Base-by-base conservation (phyloP, 2,329 filamentous ascomycete species). In the Domatiomyces globalis region DNA sequence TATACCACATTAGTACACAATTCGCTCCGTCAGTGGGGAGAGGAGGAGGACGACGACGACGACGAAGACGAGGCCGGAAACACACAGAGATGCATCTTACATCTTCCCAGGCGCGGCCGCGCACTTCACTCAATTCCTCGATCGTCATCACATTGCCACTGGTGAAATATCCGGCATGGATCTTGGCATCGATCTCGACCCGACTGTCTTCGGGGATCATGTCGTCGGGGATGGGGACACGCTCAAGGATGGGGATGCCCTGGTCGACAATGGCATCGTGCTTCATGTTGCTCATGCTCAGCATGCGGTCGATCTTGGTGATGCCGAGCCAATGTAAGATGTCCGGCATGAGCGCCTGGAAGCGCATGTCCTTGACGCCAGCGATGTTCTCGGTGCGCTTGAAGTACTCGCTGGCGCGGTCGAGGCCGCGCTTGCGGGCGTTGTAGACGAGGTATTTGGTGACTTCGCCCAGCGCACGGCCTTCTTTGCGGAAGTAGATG, bases 181-280 rank as follows among this genome's bases (percentile, higher is more conserved):
- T 95, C 74, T 96, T 96, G 53, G 92, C 92, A 68, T 96, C 92
- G 63, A 96, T 98, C 69, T 98, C 92, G n/a, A 96, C 92, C 59
- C 90, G 77, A 49, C 88, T 94, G 69, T 96, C 92, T 56, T 83
- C 86, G 10, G 92, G 92, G 61, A 96, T 95, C 78, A 92, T 81
- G 29, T 92, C 85, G 58, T 94, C 87, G 3, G 90, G 92, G 57
- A 96, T 87, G 54, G 94, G 88, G 46, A 96, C 82, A 54, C 89
- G 79, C 71, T 95, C 88, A 62, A 84, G 77, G 61, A 95, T 95
- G 27, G 87, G 86, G 60, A 74, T 74, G 1, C 72, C 72, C 44
- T 71, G 69, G 12, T 72, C 66, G 4, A 75, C 72, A 54, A 75
- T 74, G 18, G 72, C 72, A 52, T 75, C 72, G 51, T 75, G 65